Evolutionary conservation across 441 rosid species (phyloP).

Genomic region (Jatropha podagrica): DNA sequence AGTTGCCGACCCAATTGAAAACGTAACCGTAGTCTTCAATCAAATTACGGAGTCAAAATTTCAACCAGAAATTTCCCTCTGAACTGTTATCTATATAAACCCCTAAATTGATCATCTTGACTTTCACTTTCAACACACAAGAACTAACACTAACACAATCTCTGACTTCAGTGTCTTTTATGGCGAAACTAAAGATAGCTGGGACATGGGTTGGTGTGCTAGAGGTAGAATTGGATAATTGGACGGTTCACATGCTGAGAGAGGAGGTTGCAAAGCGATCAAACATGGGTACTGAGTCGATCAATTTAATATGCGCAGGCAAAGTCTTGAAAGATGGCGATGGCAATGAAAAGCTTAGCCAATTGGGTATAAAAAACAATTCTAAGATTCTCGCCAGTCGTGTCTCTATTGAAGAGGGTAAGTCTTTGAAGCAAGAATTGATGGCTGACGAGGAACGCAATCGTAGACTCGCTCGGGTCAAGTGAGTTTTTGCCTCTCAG

Average conservation of each 20-base stretch:
- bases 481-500: conserved; percentile 42
- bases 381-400: conserved; percentile 71
- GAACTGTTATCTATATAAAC: background rate
- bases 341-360: conserved; percentile 47
- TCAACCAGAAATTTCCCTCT: background rate
- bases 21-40: background rate
- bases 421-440: conserved; percentile 44
- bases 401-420: conserved; percentile 57
- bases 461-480: conserved; percentile 64
- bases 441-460: conserved; percentile 76
- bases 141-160: background rate
- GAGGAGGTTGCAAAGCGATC: conserved; percentile 74
- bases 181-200: conserved; percentile 78
- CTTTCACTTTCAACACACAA: background rate
- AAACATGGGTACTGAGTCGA: conserved; percentile 42
- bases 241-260: conserved; percentile 72
- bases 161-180: conserved; percentile 12
- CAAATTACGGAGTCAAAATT: background rate
- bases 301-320: conserved; percentile 73
- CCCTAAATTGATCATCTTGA: background rate
- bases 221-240: conserved; percentile 73
- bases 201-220: conserved; percentile 78
- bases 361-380: conserved; percentile 63
- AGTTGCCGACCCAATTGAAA: background rate
- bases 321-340: conserved; percentile 64